Evolutionary conservation across 805 yeast species (phyloP).

Genomic region (Wickerhamiella australiensis): DNA sequence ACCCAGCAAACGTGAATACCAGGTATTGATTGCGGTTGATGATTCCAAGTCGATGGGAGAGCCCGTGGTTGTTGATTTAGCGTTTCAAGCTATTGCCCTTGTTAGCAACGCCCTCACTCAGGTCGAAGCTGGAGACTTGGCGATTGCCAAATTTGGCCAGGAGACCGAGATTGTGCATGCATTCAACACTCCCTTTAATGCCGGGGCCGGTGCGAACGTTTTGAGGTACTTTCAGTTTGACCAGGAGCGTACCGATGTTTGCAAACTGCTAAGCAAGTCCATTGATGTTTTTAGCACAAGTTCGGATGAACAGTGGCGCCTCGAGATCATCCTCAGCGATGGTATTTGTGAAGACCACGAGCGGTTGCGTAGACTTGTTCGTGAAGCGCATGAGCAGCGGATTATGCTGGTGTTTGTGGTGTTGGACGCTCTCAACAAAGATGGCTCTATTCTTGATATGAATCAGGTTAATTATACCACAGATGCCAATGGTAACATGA

Average conservation of each 20-base stretch:
- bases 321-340: conserved; percentile 85
- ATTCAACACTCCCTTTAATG: conserved; percentile 71
- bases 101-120: conserved; percentile 91
- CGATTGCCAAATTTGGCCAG: conserved; percentile 85
- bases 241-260: conserved; percentile 77
- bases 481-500: conserved; percentile 49
- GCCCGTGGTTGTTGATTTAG: conserved; percentile 76
- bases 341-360: conserved; percentile 96
- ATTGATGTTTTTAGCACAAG: conserved; percentile 54
- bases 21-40: conserved; percentile 93
- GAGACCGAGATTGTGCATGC: conserved; percentile 74
- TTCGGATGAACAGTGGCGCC: conserved; percentile 60
- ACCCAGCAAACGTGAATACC: conserved; percentile 94
- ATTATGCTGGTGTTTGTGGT: conserved; percentile 92
- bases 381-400: conserved; percentile 82
- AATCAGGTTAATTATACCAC: conserved; percentile 77
- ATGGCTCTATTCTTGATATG: conserved; percentile 80
- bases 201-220: conserved; percentile 70
- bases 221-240: conserved; percentile 85
- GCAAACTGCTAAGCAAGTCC: conserved; percentile 57
- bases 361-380: conserved; percentile 65
- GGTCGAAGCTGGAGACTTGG: conserved; percentile 85
- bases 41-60: conserved; percentile 97
- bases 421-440: conserved; percentile 68
- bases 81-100: conserved; percentile 86